Percentiles rank a stretch among this genome's conserved stretches.
Evolutionary conservation across 1,284 basidiomycete genomes (phyloP).

Genomic region (Trichosporon ovoides): DNA sequence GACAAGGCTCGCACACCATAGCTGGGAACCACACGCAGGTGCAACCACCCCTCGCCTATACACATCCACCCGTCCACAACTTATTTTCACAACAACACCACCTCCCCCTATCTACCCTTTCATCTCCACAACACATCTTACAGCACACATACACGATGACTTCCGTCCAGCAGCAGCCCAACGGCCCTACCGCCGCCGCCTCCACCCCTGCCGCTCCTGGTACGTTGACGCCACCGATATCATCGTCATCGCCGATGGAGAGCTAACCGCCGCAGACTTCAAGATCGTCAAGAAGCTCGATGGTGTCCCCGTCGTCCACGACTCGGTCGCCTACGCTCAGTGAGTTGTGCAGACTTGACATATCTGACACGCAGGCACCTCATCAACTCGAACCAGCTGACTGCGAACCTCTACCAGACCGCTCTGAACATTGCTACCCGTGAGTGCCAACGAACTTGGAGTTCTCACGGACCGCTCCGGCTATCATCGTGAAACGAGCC

Average conservation of each 20-base stretch:
- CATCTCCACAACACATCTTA: no score
- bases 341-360: conserved; percentile 18
- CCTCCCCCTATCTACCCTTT: no score
- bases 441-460: conserved; percentile 22
- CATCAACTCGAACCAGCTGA: conserved; percentile 41
- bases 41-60: no score
- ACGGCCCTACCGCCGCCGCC: conserved; percentile 17
- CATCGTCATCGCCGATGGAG: no score
- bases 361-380: conserved; percentile 24
- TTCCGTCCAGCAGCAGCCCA: conserved; percentile 19
- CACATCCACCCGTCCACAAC: background rate
- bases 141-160: conserved; percentile 14
- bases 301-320: conserved; percentile 45
- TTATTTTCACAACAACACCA: background rate
- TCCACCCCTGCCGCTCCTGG: conserved; percentile 4
- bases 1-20: no score
- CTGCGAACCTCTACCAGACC: conserved; percentile 41
- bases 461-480: background rate
- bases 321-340: conserved; percentile 46
- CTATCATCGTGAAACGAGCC: no score
- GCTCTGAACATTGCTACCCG: conserved; percentile 41
- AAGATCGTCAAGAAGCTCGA: conserved; percentile 46
- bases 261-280: conserved; percentile 33
- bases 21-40: no score
- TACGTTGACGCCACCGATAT: conserved; percentile 8